Conservation (phyloP, 306 rosid genomes). For the Casuarina cunninghamiana region DNA sequence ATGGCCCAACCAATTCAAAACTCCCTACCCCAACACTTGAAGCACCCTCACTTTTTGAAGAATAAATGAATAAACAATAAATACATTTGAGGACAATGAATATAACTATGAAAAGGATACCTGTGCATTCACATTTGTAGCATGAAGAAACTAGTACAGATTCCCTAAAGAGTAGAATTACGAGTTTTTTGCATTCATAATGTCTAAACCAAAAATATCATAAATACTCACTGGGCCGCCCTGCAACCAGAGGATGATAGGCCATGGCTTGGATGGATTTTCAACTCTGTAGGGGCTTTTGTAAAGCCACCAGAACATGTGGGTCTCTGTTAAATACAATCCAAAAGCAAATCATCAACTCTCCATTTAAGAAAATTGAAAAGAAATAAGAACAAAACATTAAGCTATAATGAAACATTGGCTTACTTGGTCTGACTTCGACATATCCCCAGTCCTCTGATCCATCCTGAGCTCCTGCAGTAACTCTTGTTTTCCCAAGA, state of each 20-base stretch:
- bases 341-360: not conserved
- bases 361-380: too few species aligned
- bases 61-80: not conserved
- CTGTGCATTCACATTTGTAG: not conserved
- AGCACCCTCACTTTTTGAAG: slow-evolving; percentile 50
- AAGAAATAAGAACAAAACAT: not conserved
- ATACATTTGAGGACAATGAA: not conserved
- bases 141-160: not conserved
- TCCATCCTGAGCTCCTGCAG: slow-evolving; percentile 45
- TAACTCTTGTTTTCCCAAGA: slow-evolving; percentile 32
- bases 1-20: slow-evolving; percentile 79
- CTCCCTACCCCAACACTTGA: slow-evolving; percentile 90
- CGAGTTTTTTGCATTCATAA: not conserved
- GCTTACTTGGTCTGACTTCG: slow-evolving; percentile 91
- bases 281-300: slow-evolving; percentile 83
- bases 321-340: slow-evolving; percentile 61
- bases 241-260: slow-evolving; percentile 89
- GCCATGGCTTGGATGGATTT: slow-evolving; percentile 84
- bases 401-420: slow-evolving; percentile 4
- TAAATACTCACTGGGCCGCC: slow-evolving; percentile 84
- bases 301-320: slow-evolving; percentile 98
- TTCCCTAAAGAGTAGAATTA: not conserved
- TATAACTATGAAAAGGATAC: not conserved
- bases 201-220: not conserved
- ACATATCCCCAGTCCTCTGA: slow-evolving; percentile 96